Evolutionary conservation across 2,329 filamentous ascomycete species (phyloP), one percentile per base, ranked within the genome.

Genomic region (Hymenoscyphus infarciens): DNA sequence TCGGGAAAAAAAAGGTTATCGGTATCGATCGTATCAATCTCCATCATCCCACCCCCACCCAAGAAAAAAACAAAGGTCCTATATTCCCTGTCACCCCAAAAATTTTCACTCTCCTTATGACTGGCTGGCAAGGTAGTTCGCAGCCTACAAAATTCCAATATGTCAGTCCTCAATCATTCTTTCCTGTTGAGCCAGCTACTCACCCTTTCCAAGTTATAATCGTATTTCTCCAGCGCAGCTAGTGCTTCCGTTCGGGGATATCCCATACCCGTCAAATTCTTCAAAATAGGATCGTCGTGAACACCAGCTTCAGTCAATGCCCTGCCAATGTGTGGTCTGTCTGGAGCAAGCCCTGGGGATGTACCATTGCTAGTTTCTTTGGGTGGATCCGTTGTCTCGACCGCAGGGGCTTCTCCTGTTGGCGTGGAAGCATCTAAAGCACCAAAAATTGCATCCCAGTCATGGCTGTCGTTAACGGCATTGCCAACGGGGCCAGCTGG

Each of bases 401-500:
- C 61, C 33, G 66, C 39, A 39, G 57, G 52, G 33, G 55, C 53
- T 19, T 54, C 61, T 49, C 42, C 42, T 31, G 62, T 56, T 16
- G 70, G 59, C 59, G 74, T 69, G 7, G 83, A 77, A 1, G 82
- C 83, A 69, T 94, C 90, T 7, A 96, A 80, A 29, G 88, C 88
- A 1, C 91, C 89, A 77, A 98, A 98, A 61, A 98, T 91, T 45
- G 92, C 90, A 72, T 98, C 94, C 95, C 95, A 98, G 75, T 98
- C 94, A 69, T 96, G 90, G 38, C 79, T 78, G 15, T 84, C 83
- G 54, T 74, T 73, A 56, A 75, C 73, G 63, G 77, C 74, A 55
- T 75, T 73, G 60, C 79, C 74, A 61, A 77, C 39, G 25, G 60
- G 8, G n/a, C 75, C 67, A 27, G 73, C 68, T 49, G 72, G 65